These are phyloP conservation scores for Dysphania ambrosioides DNA, from an alignment of 148 eudicot genomes.

Conservation along the genomic window DNA sequence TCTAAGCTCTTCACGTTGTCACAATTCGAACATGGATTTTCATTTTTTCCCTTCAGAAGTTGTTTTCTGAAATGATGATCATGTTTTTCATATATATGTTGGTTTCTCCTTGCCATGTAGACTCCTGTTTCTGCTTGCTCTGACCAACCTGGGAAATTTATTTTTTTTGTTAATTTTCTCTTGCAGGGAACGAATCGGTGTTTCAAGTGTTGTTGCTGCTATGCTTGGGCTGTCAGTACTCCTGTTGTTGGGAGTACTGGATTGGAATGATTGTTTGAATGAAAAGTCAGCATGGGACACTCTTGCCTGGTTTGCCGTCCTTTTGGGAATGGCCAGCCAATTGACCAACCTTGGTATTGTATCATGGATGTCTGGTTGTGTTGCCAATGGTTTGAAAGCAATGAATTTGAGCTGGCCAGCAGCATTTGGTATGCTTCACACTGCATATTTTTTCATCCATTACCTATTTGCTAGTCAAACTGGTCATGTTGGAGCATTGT, in stretches of 20 bases:
- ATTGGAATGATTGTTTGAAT: constrained; percentile 90
- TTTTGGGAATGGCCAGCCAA: constrained; percentile 96
- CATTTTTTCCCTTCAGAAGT: too few species aligned
- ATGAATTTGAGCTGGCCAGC: constrained; percentile 87
- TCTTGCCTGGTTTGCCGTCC: constrained; percentile 95
- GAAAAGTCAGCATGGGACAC: constrained; percentile 99
- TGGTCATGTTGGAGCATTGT: constrained; percentile 93
- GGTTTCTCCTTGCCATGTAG: background rate
- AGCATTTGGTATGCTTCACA: constrained; percentile 86
- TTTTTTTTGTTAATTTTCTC: background rate
- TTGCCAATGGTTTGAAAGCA: constrained; percentile 56
- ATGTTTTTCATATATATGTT: background rate
- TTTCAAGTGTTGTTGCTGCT: constrained; percentile 96
- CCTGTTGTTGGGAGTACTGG: constrained; percentile 67
- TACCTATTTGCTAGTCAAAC: constrained; percentile 96
- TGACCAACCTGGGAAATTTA: background rate
- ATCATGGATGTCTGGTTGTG: constrained; percentile 84
- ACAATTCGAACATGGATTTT: too few species aligned
- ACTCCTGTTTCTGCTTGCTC: background rate
- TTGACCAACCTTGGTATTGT: constrained; percentile 86
- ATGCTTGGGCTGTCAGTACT: constrained; percentile 92
- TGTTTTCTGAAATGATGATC: too few species aligned
- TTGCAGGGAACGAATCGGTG: constrained; percentile 69
- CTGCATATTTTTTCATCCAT: constrained; percentile 83
- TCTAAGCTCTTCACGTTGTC: too few species aligned